A percentile compares a stretch with the other conserved stretches of the same genome.
Conservation (phyloP, 1,284 basidiomycete genomes). For the Trametes hirsuta region DNA sequence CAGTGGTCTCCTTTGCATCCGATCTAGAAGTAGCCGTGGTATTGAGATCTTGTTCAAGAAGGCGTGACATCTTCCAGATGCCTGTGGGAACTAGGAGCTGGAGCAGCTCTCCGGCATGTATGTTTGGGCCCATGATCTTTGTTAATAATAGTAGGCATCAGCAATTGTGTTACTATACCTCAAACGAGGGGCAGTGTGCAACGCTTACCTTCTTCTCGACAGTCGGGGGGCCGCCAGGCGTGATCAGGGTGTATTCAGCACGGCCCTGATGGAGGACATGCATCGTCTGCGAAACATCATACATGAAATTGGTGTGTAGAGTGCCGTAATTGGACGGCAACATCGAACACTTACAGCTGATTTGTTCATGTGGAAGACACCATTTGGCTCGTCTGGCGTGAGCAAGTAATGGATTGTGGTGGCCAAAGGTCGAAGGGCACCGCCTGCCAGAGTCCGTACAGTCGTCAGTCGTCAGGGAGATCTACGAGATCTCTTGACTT, state of each 20-base stretch:
- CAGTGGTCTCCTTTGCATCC: conserved; percentile 32
- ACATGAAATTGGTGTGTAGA: background rate
- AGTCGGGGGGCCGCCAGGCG: conserved; percentile 36
- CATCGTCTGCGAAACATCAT: conserved; percentile 43
- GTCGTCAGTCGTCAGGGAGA: background rate
- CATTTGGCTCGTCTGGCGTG: conserved; percentile 41
- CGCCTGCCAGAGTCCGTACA: conserved; percentile 23
- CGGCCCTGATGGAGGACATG: conserved; percentile 53
- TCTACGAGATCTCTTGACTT: background rate
- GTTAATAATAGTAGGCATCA: background rate
- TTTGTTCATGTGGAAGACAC: conserved; percentile 52
- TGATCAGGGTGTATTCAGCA: conserved; percentile 51
- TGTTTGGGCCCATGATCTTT: conserved; percentile 45
- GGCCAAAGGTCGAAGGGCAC: conserved; percentile 37
- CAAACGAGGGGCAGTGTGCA: background rate
- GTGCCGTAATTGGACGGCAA: background rate
- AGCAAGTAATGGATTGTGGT: conserved; percentile 54
- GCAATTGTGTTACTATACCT: too few species aligned
- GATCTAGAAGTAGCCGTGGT: conserved; percentile 9
- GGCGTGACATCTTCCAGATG: conserved; percentile 53
- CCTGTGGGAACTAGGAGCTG: conserved; percentile 50
- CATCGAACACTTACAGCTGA: conserved; percentile 37
- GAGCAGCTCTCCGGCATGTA: conserved; percentile 43
- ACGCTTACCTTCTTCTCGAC: conserved; percentile 41
- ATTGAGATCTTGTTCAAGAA: conserved; percentile 44